phyloP scores from a whole-genome alignment of 73 alveolate species.

The Paramecium caudatum region DNA sequence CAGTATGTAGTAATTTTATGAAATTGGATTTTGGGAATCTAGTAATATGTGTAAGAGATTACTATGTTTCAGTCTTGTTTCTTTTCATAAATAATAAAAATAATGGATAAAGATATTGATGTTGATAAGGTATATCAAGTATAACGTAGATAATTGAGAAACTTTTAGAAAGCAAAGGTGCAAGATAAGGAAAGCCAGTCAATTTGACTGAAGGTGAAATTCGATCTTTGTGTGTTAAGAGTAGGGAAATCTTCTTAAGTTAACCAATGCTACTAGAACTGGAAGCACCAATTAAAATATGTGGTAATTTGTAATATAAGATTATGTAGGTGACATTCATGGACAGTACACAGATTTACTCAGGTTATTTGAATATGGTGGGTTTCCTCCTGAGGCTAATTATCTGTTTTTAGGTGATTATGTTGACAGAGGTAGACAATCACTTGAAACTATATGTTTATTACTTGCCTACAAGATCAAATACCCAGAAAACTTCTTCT shows the following conservation, averaged over 20 bases:
- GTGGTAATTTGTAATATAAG: conserved; percentile 62
- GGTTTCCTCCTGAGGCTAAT: conserved; percentile 93
- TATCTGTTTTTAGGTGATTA: conserved; percentile 93
- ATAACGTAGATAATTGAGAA: conserved; percentile 54
- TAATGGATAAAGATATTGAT: conserved; percentile 68
- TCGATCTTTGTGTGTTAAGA: conserved; percentile 61
- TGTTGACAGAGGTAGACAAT: conserved; percentile 87
- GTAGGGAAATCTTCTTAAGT: conserved; percentile 71
- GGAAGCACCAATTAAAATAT: conserved; percentile 73
- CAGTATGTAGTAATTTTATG: not conserved
- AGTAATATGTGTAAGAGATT: not conserved
- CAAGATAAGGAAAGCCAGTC: conserved; percentile 67
- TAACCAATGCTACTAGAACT: conserved; percentile 74
- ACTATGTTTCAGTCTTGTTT: conserved; percentile 39
- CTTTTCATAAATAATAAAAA: conserved; percentile 36
- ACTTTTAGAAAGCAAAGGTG: conserved; percentile 71
- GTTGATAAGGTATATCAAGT: conserved; percentile 1
- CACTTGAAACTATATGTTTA: conserved; percentile 84
- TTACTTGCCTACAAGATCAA: conserved; percentile 86
- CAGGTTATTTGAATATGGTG: conserved; percentile 93
- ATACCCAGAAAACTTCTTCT: conserved; percentile 89
- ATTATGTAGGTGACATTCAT: conserved; percentile 71
- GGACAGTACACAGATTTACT: conserved; percentile 74
- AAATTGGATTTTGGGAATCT: not conserved
- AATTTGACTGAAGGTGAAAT: conserved; percentile 75